A percentile compares a stretch with the other conserved stretches of the same genome.
Evolutionary conservation across 768 basidiomycete species (phyloP).

Genomic region (Kwoniella botswanensis): DNA sequence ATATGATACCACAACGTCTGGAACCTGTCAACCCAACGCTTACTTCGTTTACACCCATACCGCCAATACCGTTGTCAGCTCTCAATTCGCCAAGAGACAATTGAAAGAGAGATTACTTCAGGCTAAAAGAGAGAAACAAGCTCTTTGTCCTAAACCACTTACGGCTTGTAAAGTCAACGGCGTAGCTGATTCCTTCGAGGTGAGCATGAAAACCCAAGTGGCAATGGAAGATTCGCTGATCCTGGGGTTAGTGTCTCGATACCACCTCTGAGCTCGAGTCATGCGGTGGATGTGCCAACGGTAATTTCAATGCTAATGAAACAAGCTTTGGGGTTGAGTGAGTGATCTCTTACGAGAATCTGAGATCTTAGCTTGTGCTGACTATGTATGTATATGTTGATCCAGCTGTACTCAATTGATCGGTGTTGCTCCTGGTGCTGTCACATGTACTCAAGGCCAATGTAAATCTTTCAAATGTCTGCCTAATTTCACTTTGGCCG

Average conservation of each 20-base stretch:
- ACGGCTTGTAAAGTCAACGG: slow-evolving; percentile 4
- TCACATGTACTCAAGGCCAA: slow-evolving; percentile 19
- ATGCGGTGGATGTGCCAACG: slow-evolving; percentile 12
- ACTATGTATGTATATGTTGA: not conserved
- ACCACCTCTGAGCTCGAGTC: slow-evolving; percentile 9
- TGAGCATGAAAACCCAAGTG: not conserved
- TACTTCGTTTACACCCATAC: not conserved
- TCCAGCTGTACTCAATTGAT: slow-evolving; percentile 18
- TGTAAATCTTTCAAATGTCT: slow-evolving; percentile 15
- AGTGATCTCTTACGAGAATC: not conserved
- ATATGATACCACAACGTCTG: not conserved
- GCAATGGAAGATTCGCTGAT: not conserved
- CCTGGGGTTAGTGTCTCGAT: not conserved
- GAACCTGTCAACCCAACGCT: not conserved
- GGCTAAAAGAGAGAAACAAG: not conserved
- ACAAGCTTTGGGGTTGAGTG: slow-evolving; percentile 5
- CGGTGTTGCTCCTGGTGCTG: slow-evolving; percentile 21
- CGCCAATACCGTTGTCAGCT: slow-evolving; percentile 2
- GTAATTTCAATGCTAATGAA: slow-evolving; percentile 6
- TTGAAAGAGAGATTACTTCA: not conserved
- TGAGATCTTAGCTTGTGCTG: not conserved
- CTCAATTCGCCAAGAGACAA: slow-evolving; percentile 13
- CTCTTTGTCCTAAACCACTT: slow-evolving; percentile 2
- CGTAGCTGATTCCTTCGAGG: slow-evolving; percentile 9
- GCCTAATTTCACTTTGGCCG: not conserved